A percentile compares a stretch with the other conserved stretches of the same genome.
These are phyloP conservation scores for Cordyceps militaris DNA, from an alignment of 2,329 filamentous ascomycete genomes.

Conservation along the genomic window DNA sequence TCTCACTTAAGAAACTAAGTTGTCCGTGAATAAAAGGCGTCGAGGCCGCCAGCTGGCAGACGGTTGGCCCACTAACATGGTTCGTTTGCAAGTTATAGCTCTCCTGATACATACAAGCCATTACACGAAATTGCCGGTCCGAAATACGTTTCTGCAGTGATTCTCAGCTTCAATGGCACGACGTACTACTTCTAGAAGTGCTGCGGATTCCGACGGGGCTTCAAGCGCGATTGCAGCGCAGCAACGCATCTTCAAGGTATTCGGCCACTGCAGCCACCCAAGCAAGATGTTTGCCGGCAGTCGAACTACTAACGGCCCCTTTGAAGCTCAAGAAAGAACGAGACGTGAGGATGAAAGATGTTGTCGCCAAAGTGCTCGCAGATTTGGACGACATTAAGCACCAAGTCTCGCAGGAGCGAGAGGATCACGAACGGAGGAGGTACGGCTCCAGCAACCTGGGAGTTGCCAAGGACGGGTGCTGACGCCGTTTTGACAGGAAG, in stretches of 20 bases:
- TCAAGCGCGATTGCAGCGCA: constrained; percentile 22
- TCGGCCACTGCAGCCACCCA: neutral
- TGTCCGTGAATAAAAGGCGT: neutral
- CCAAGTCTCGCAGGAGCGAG: constrained; percentile 17
- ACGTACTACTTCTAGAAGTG: neutral
- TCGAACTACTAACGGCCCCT: neutral
- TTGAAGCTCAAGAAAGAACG: constrained; percentile 26
- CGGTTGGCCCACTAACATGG: neutral
- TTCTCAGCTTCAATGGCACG: neutral
- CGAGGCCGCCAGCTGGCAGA: constrained; percentile 7
- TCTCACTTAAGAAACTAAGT: neutral
- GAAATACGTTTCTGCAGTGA: neutral
- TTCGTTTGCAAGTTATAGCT: neutral
- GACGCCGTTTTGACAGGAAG: neutral
- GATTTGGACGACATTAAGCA: constrained; percentile 22
- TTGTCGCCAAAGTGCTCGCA: constrained; percentile 19
- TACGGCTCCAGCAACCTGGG: constrained; percentile 13
- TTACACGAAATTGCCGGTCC: neutral
- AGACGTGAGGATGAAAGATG: constrained; percentile 20
- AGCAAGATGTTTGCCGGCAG: too few species aligned
- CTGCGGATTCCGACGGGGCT: neutral
- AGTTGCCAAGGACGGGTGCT: neutral
- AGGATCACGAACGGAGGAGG: constrained; percentile 21
- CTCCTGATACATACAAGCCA: neutral
- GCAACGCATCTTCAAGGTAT: constrained; percentile 22